A percentile compares a stretch with the other conserved stretches of the same genome.
These are phyloP conservation scores for Talaromyces nanjingensis DNA, from an alignment of 495 filamentous ascomycete genomes.

Conservation along the genomic window DNA sequence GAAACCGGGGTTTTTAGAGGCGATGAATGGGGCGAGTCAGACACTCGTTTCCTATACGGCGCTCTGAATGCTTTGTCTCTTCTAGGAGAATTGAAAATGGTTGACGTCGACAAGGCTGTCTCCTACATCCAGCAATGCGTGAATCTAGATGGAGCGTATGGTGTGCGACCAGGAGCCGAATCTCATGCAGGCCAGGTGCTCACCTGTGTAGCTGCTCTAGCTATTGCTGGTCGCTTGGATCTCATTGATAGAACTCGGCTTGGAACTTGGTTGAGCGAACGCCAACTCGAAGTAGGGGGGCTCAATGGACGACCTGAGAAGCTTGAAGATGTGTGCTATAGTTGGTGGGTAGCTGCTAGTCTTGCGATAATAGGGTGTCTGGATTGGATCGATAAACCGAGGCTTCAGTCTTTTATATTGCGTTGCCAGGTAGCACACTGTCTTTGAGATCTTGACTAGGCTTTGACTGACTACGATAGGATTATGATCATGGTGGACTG, in stretches of 20 bases:
- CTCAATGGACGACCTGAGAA: constrained; percentile 95
- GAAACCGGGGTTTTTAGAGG: constrained; percentile 82
- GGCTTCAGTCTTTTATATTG: constrained; percentile 74
- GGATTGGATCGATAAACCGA: constrained; percentile 83
- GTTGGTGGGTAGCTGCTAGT: constrained; percentile 93
- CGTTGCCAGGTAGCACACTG: constrained; percentile 54
- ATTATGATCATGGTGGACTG: constrained; percentile 75
- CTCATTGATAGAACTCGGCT: constrained; percentile 76
- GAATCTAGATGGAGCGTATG: constrained; percentile 92
- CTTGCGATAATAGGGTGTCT: constrained; percentile 80
- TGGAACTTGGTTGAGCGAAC: constrained; percentile 85
- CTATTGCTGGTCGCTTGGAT: constrained; percentile 76
- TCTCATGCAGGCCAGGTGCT: constrained; percentile 91
- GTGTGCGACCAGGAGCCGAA: constrained; percentile 80
- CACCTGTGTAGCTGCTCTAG: constrained; percentile 84
- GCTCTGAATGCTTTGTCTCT: constrained; percentile 83
- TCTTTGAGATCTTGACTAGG: not conserved
- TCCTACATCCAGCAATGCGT: constrained; percentile 69
- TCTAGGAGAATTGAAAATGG: constrained; percentile 57
- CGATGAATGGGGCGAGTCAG: constrained; percentile 92
- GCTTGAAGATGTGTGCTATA: constrained; percentile 94
- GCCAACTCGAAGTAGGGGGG: constrained; percentile 80
- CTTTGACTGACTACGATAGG: constrained; percentile 42
- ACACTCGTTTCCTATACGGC: constrained; percentile 89
- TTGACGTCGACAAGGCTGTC: constrained; percentile 75